Conservation (phyloP, 768 basidiomycete species). For the Mycena amicta region DNA sequence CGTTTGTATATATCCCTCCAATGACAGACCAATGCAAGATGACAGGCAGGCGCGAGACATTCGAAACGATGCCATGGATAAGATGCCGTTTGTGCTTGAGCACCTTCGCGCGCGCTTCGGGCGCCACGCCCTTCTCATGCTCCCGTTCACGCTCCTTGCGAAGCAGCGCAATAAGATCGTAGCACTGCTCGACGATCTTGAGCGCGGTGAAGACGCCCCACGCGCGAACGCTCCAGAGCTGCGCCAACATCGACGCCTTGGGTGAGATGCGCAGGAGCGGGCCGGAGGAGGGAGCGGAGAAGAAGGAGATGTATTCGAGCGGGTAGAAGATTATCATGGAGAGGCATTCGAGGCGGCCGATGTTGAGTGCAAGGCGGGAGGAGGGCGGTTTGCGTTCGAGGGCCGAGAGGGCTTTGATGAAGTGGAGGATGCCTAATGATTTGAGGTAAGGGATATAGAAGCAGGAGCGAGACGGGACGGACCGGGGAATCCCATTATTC, state of each 20-base stretch:
- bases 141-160: background rate
- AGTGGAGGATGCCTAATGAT: conserved; percentile 45
- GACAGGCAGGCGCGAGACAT: conserved; percentile 19
- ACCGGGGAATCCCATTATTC: conserved; percentile 59
- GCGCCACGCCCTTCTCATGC: background rate
- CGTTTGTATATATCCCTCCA: conserved; percentile 18
- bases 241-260: background rate
- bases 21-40: conserved; percentile 22
- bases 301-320: conserved; percentile 53
- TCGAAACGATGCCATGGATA: conserved; percentile 6
- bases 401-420: conserved; percentile 53
- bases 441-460: background rate
- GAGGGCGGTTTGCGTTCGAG: conserved; percentile 51
- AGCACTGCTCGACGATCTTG: conserved; percentile 7
- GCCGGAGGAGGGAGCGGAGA: conserved; percentile 34
- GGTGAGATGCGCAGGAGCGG: conserved; percentile 19
- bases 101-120: background rate
- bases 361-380: conserved; percentile 48
- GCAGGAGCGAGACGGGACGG: conserved; percentile 19
- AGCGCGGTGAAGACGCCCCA: conserved; percentile 15
- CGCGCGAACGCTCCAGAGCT: conserved; percentile 19
- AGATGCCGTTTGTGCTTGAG: conserved; percentile 12
- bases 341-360: conserved; percentile 55
- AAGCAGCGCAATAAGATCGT: conserved; percentile 6
- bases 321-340: conserved; percentile 59